Conservation (phyloP, 208 protist species). For the Leishmania major region DNA sequence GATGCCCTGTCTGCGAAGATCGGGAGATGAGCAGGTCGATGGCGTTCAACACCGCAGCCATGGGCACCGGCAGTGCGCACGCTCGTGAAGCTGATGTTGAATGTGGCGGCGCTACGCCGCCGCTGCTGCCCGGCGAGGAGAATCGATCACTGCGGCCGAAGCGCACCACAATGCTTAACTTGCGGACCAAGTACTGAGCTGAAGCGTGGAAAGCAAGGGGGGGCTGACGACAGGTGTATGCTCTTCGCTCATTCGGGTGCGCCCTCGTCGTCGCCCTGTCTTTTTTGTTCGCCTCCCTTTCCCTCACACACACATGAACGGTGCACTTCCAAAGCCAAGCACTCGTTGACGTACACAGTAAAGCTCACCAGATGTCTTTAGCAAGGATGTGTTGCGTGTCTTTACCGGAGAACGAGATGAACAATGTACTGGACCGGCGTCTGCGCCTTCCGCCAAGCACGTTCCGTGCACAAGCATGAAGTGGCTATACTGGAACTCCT, state of each 20-base stretch:
- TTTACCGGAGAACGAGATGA: neutral
- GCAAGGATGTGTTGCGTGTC: neutral
- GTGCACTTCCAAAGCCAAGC: neutral
- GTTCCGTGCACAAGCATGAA: neutral
- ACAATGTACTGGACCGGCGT: neutral
- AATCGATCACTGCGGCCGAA: constrained; percentile 70
- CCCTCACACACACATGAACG: neutral
- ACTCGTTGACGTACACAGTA: neutral
- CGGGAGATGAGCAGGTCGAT: constrained; percentile 3
- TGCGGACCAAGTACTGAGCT: constrained; percentile 83
- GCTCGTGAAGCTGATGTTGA: neutral
- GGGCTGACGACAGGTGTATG: neutral
- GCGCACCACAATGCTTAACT: constrained; percentile 74
- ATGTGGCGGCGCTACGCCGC: neutral
- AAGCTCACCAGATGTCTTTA: neutral
- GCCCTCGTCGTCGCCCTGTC: neutral
- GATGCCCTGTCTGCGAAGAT: constrained; percentile 64
- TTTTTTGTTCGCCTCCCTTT: neutral
- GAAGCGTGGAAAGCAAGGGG: neutral
- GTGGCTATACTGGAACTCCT: neutral
- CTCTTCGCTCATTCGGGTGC: neutral
- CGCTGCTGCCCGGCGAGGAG: constrained; percentile 59
- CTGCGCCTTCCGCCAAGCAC: neutral
- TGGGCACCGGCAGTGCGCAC: neutral
- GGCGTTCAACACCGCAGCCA: neutral